Conservation (phyloP, 2,329 filamentous ascomycete species). For the Teratosphaeria destructans region DNA sequence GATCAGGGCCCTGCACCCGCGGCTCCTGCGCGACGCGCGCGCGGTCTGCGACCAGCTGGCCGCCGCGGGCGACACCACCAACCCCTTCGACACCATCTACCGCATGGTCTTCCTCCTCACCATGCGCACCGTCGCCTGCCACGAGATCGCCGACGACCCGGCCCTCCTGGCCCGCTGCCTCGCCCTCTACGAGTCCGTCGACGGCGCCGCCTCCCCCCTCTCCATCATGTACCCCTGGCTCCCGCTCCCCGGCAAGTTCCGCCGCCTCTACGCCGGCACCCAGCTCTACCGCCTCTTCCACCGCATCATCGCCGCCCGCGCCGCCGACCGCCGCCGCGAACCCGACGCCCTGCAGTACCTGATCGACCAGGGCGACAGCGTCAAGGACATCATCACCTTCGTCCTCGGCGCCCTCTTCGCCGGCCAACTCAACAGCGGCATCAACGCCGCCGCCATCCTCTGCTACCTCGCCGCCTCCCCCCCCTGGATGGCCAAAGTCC, state of each 20-base stretch:
- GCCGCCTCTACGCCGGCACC: slow-evolving; percentile 36
- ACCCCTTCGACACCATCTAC: slow-evolving; percentile 47
- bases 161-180: slow-evolving; percentile 34
- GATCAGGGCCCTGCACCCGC: slow-evolving; percentile 25
- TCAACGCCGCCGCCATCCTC: slow-evolving; percentile 46
- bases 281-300: slow-evolving; percentile 41
- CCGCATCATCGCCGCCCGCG: slow-evolving; percentile 38
- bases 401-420: slow-evolving; percentile 46
- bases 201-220: slow-evolving; percentile 32
- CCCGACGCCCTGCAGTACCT: slow-evolving; percentile 45
- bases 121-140: slow-evolving; percentile 44
- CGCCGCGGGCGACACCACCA: slow-evolving; percentile 28
- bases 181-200: slow-evolving; percentile 38
- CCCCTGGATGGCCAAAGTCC: slow-evolving; percentile 36
- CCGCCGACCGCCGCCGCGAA: slow-evolving; percentile 30
- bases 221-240: slow-evolving; percentile 46
- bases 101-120: slow-evolving; percentile 46
- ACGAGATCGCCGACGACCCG: slow-evolving; percentile 43
- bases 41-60: slow-evolving; percentile 29
- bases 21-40: slow-evolving; percentile 35
- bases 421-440: slow-evolving; percentile 47
- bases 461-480: slow-evolving; percentile 39
- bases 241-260: slow-evolving; percentile 35
- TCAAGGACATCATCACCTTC: slow-evolving; percentile 32
- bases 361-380: slow-evolving; percentile 41